Percentiles rank a stretch among this genome's conserved stretches.
Evolutionary conservation across 2,329 filamentous ascomycete genomes (phyloP).

Genomic region (Huntiella savannae): DNA sequence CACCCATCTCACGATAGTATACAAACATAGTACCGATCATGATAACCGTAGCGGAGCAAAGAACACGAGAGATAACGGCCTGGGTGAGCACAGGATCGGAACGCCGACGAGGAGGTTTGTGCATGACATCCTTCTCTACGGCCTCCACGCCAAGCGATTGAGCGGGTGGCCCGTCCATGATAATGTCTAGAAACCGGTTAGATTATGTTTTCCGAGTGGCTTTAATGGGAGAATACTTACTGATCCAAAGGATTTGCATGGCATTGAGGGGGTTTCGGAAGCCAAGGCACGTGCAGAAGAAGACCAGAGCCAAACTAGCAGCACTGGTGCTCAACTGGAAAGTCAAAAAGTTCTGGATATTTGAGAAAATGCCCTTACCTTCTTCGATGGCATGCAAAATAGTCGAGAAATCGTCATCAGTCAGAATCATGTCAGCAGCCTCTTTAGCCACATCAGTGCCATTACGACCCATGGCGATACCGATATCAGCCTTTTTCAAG

Average conservation of each 20-base stretch:
- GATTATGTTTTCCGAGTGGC: not conserved
- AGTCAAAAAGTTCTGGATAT: slow-evolving; percentile 97
- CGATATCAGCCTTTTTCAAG: slow-evolving; percentile 92
- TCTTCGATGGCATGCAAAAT: slow-evolving; percentile 94
- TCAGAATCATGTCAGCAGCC: slow-evolving; percentile 82
- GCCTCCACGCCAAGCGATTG: slow-evolving; percentile 92
- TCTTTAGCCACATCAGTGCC: slow-evolving; percentile 97
- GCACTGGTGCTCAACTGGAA: slow-evolving; percentile 97
- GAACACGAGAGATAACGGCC: slow-evolving; percentile 61
- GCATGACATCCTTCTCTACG: slow-evolving; percentile 89
- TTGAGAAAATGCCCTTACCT: slow-evolving; percentile 98
- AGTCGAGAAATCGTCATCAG: slow-evolving; percentile 75
- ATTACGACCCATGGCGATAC: slow-evolving; percentile 86
- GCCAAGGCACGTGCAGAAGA: slow-evolving; percentile 80
- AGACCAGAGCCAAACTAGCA: slow-evolving; percentile 74
- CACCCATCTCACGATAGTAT: slow-evolving; percentile 82
- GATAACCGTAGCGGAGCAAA: slow-evolving; percentile 75
- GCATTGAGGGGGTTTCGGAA: slow-evolving; percentile 93
- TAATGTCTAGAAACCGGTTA: slow-evolving; percentile 50
- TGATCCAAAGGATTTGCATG: slow-evolving; percentile 99
- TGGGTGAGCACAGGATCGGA: slow-evolving; percentile 81
- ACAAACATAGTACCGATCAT: slow-evolving; percentile 82
- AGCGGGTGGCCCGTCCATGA: slow-evolving; percentile 96
- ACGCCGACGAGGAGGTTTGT: slow-evolving; percentile 63
- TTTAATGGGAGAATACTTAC: slow-evolving; percentile 33